Percentiles rank a stretch among this genome's conserved stretches.
phyloP scores from a whole-genome alignment of 2,329 filamentous ascomycete genomes.

The Paracoccidioides brasiliensis region DNA sequence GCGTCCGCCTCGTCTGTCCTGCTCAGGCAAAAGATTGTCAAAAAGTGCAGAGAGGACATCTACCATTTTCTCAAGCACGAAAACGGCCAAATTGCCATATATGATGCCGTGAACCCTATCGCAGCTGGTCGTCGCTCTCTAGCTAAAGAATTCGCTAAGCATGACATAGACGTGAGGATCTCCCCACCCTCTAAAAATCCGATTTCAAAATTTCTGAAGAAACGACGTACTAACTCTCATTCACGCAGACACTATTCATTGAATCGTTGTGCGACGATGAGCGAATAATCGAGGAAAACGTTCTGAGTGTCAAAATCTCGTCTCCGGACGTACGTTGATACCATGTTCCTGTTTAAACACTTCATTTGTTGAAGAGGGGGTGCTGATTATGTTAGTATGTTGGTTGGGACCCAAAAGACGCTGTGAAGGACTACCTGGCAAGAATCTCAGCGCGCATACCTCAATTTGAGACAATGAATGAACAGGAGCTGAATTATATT shows the following conservation, averaged over 20 bases:
- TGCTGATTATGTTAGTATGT: constrained; percentile 48
- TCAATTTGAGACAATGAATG: constrained; percentile 92
- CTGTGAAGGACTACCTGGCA: constrained; percentile 78
- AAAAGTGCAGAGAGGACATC: constrained; percentile 94
- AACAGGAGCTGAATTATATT: constrained; percentile 88
- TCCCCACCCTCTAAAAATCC: not conserved
- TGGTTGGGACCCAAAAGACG: constrained; percentile 83
- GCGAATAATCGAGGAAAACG: constrained; percentile 88
- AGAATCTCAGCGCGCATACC: constrained; percentile 89
- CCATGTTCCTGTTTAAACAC: not conserved
- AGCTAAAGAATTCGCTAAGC: constrained; percentile 94
- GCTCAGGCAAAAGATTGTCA: constrained; percentile 88
- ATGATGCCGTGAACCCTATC: constrained; percentile 92
- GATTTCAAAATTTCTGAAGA: not conserved
- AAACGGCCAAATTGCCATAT: constrained; percentile 96
- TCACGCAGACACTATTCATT: constrained; percentile 74
- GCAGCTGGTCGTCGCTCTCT: constrained; percentile 68
- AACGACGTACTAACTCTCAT: not conserved
- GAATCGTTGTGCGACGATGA: constrained; percentile 93
- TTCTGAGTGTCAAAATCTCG: constrained; percentile 92
- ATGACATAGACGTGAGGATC: constrained; percentile 65
- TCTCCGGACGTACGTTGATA: constrained; percentile 67
- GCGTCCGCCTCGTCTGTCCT: constrained; percentile 83
- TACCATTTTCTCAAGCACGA: constrained; percentile 94
- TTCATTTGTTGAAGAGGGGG: not conserved